Evolutionary conservation across 441 rosid species (phyloP).

Genomic region (Capsella rubella): DNA sequence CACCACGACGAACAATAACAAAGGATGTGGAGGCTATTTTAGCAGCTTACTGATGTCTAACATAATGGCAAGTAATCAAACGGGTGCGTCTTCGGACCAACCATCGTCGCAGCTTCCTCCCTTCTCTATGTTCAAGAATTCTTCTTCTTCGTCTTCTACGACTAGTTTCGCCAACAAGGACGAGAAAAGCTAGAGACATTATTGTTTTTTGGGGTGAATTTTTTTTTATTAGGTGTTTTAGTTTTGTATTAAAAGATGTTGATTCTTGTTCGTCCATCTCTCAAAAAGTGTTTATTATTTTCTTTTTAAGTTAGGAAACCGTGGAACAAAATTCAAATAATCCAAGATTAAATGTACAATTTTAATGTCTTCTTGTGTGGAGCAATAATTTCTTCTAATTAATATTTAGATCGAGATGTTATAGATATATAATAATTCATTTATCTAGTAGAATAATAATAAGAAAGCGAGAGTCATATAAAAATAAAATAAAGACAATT

Average conservation of each 20-base stretch:
- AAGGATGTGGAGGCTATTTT: slow-evolving; percentile 58
- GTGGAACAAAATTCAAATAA: slow-evolving; percentile 21
- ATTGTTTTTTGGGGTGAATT: slow-evolving; percentile 35
- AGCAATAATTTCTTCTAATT: background rate
- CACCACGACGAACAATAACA: slow-evolving; percentile 36
- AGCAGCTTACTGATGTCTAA: slow-evolving; percentile 59
- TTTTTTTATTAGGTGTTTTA: slow-evolving; percentile 34
- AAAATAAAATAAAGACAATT: background rate
- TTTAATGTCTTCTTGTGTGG: slow-evolving; percentile 1
- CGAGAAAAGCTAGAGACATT: slow-evolving; percentile 49
- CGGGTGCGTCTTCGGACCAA: slow-evolving; percentile 44
- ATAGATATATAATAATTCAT: background rate
- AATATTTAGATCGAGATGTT: background rate
- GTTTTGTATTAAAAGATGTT: slow-evolving; percentile 31
- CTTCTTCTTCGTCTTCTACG: slow-evolving; percentile 46
- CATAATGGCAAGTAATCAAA: slow-evolving; percentile 44
- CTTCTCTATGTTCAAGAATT: slow-evolving; percentile 55
- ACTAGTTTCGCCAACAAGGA: slow-evolving; percentile 49
- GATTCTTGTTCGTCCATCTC: slow-evolving; percentile 31
- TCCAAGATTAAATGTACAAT: slow-evolving; percentile 33
- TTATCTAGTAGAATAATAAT: background rate
- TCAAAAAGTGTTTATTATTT: background rate
- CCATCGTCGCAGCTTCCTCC: slow-evolving; percentile 46
- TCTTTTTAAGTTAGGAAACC: slow-evolving; percentile 1
- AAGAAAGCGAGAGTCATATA: background rate